Conservation (phyloP, 1,284 basidiomycete genomes). For the Apiotrichum porosum region DNA sequence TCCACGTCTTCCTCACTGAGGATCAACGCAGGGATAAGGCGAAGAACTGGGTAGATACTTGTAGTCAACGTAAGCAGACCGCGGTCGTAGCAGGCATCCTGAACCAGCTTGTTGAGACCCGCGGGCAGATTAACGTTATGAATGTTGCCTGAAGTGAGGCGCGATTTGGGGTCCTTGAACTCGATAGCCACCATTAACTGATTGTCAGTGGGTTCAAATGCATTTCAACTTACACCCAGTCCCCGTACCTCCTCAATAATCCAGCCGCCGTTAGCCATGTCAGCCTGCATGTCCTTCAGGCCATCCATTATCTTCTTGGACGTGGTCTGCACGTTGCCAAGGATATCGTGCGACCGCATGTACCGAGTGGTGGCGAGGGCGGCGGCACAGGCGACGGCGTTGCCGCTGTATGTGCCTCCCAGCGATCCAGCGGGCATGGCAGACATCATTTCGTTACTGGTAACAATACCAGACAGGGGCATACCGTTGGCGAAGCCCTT, state of each 20-base stretch:
- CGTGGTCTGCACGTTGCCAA: slow-evolving; percentile 70
- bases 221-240: no score
- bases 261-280: no score
- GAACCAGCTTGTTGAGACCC: slow-evolving; percentile 67
- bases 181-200: no score
- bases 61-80: slow-evolving; percentile 63
- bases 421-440: slow-evolving; percentile 72
- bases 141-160: slow-evolving; percentile 51
- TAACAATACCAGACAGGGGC: slow-evolving; percentile 81
- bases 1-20: slow-evolving; percentile 60
- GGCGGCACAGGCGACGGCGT: slow-evolving; percentile 82
- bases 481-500: slow-evolving; percentile 66
- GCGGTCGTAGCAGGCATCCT: slow-evolving; percentile 74
- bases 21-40: slow-evolving; percentile 69
- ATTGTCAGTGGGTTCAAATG: no score
- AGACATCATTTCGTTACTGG: slow-evolving; percentile 75
- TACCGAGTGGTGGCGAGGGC: slow-evolving; percentile 73
- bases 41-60: slow-evolving; percentile 48
- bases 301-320: slow-evolving; percentile 69
- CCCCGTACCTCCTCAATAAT: no score
- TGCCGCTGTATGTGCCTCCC: slow-evolving; percentile 88
- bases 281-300: no score
- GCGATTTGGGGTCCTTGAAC: slow-evolving; percentile 51
- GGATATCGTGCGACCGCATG: slow-evolving; percentile 68
- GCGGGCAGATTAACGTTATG: slow-evolving; percentile 54